A percentile compares a stretch with the other conserved stretches of the same genome.
Conservation (phyloP, 1,284 basidiomycete species). For the Microbotryum intermedium region DNA sequence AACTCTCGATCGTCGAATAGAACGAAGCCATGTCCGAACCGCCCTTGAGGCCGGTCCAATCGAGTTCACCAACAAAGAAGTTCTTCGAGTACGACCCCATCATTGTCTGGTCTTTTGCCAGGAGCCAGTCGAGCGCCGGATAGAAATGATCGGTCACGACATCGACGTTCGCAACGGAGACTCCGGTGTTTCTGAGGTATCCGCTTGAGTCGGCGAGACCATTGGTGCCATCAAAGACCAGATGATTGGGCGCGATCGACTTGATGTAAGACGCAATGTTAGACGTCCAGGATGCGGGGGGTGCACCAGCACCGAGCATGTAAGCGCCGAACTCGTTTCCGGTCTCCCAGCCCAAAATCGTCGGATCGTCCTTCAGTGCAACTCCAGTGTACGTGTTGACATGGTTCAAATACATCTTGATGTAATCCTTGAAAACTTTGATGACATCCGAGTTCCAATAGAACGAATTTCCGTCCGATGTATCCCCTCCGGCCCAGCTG, state of each 20-base stretch:
- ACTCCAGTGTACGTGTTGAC: constrained; percentile 31
- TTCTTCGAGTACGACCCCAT: constrained; percentile 17
- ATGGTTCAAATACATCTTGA: constrained; percentile 29
- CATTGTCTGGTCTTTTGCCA: constrained; percentile 21
- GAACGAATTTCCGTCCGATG: constrained; percentile 27
- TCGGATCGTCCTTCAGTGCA: constrained; percentile 28
- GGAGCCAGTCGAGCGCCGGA: constrained; percentile 28
- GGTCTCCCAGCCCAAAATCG: constrained; percentile 39
- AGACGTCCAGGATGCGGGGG: constrained; percentile 39
- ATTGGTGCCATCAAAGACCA: constrained; percentile 34
- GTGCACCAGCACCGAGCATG: constrained; percentile 35
- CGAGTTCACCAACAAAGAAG: constrained; percentile 31
- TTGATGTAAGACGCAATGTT: constrained; percentile 38
- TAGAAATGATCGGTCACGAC: constrained; percentile 34
- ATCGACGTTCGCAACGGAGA: constrained; percentile 14
- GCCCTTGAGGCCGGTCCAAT: constrained; percentile 31
- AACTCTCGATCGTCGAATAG: constrained; percentile 18
- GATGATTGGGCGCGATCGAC: constrained; percentile 38
- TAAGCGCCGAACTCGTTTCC: constrained; percentile 40
- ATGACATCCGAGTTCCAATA: constrained; percentile 20
- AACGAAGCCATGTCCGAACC: constrained; percentile 18
- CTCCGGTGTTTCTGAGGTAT: constrained; percentile 14
- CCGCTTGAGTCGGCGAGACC: constrained; percentile 24
- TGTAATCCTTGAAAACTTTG: constrained; percentile 31
- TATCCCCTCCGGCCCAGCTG: constrained; percentile 28